phyloP scores from a whole-genome alignment of 2,329 filamentous ascomycete species.

The Fusarium sambucinum region DNA sequence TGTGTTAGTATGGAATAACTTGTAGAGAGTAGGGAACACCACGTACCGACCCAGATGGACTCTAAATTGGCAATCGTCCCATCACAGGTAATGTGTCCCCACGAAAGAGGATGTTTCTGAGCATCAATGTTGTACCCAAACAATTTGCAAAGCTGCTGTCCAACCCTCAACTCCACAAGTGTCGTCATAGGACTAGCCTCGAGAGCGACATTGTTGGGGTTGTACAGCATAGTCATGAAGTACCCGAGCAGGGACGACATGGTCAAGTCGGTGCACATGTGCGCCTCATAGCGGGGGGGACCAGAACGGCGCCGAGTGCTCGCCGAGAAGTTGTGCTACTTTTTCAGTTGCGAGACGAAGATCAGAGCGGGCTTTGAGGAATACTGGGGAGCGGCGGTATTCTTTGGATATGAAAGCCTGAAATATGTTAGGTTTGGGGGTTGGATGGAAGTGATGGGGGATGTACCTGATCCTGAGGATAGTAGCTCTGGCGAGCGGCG shows the following conservation, averaged over 20 bases:
- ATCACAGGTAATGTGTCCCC: conserved; percentile 61
- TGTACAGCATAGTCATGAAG: conserved; percentile 64
- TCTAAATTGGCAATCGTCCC: conserved; percentile 63
- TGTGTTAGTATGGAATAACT: conserved; percentile 2
- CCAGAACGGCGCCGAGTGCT: conserved; percentile 61
- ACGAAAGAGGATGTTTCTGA: conserved; percentile 48
- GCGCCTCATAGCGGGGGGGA: conserved; percentile 60
- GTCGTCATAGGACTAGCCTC: conserved; percentile 62
- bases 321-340: conserved; percentile 55
- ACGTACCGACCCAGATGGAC: conserved; percentile 57
- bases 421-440: neutral
- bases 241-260: conserved; percentile 60
- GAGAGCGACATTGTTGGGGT: conserved; percentile 62
- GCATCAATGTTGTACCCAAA: conserved; percentile 58
- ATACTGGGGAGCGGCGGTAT: conserved; percentile 52
- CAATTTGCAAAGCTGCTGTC: conserved; percentile 59
- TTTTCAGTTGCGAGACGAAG: conserved; percentile 53
- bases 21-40: rapidly evolving
- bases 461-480: conserved; percentile 52
- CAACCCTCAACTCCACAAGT: conserved; percentile 58
- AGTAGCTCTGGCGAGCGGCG: conserved; percentile 52
- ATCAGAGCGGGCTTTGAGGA: conserved; percentile 51
- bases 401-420: conserved; percentile 53
- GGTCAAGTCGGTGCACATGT: conserved; percentile 60
- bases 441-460: rapidly evolving